phyloP scores from a whole-genome alignment of 495 filamentous ascomycete genomes.

The Aspergillus wentii region DNA sequence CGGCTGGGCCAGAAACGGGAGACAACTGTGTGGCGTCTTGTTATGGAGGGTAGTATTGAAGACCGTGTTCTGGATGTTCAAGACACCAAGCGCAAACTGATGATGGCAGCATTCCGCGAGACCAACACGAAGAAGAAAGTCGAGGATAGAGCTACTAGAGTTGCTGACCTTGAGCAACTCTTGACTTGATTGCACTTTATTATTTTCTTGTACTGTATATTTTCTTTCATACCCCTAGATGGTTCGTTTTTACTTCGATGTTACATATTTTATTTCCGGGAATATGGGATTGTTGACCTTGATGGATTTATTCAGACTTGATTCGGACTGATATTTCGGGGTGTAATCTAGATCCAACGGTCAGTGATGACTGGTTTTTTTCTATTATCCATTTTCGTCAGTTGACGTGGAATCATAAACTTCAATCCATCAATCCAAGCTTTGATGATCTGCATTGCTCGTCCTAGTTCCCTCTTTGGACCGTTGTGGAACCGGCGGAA shows the following conservation, averaged over 20 bases:
- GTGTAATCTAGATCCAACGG: no score
- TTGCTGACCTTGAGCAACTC: slow-evolving; percentile 57
- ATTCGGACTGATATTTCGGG: no score
- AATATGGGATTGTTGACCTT: no score
- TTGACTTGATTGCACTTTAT: slow-evolving; percentile 20
- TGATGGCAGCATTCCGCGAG: slow-evolving; percentile 72
- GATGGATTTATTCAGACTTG: neutral
- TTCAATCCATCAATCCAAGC: no score
- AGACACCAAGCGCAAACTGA: slow-evolving; percentile 72
- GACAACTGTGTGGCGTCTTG: slow-evolving; percentile 73
- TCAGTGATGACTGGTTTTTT: no score
- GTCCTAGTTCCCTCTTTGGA: no score
- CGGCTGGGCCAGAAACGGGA: slow-evolving; percentile 77
- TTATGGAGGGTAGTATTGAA: slow-evolving; percentile 84
- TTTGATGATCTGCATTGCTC: no score
- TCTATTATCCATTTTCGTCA: no score
- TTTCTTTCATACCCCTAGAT: no score
- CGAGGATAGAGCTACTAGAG: slow-evolving; percentile 43
- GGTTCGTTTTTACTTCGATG: neutral
- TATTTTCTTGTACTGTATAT: slow-evolving; percentile 7
- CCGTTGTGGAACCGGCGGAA: no score
- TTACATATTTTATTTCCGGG: neutral
- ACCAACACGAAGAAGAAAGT: slow-evolving; percentile 39
- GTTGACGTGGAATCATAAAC: no score
- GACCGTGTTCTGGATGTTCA: slow-evolving; percentile 81